Base-by-base conservation (phyloP, 768 basidiomycete genomes). In the Sistotremastrum niveocremeum region DNA sequence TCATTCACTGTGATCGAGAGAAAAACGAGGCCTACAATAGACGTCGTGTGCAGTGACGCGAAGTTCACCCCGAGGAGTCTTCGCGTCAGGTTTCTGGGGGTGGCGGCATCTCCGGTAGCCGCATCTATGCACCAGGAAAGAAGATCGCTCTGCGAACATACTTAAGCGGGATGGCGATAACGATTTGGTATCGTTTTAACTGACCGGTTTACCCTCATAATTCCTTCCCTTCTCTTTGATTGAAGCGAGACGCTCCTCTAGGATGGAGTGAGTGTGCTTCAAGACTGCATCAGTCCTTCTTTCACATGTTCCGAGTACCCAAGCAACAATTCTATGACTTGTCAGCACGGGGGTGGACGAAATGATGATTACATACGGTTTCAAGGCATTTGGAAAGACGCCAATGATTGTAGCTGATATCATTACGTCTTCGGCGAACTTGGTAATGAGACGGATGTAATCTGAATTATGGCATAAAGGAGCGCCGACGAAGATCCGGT, bases 401-500 rank as follows among this genome's bases (percentile, higher is more conserved):
- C 45, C 47, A n/a, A 66, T 47, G 1, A 62, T 30, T 2, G 12
- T 20, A 0, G 48, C 54, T 5, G 47, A 57, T 20, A 38, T 51
- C 4, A 53, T 12, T 29, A 68, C 49, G 28, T 63, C 55, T 1
- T 57, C 4, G 2, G 69, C 52, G 44, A 58, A 65, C 1, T 57
- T 46, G 10, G 65, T 56, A n/a, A 55, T 60, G 10, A 67, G 49
- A 6, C 54, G 45, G 2, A 61, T 50, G 54, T 67, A 72, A 2
- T 61, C 66, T 6, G 56, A 51, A 42, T 71, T 46, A 6, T 66
- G 64, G 47, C 71, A 75, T 2, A 71, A 42, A 3, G 73, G 71
- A 33, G 65, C 55, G 0, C 74, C 76, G 4, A 77, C 68, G 45
- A 77, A 71, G 0, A 66, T 41, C 11, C 76, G 65, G 49, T 71